Base-by-base conservation (phyloP, 768 basidiomycete species). In the Symmetrospora coprosmae region DNA sequence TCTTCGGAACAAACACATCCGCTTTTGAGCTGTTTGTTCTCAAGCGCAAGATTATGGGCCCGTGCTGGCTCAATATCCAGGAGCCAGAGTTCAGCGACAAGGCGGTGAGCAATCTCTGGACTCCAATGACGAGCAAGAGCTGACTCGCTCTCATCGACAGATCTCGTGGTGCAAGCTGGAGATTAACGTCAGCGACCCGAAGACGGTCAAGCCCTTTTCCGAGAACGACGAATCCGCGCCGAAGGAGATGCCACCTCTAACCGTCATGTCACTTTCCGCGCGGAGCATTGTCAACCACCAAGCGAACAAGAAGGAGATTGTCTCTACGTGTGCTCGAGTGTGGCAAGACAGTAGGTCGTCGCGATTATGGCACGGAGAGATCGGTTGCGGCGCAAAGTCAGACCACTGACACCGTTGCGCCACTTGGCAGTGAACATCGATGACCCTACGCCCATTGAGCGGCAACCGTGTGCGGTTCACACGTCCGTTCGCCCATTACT, bases 1-100 rank as follows among this genome's bases (percentile, higher is more conserved):
- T 97, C 11, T 85, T 97, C 66, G 94, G 94, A 13, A 85, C 91
- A 2, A 90, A 82, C 65, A 92, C 90, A 4, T 87, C 76, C 51
- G 85, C 92, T 0, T 99, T 99, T 66, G 94, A 97, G 71, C 75
- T 88, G 9, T 79, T 99, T 19, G 91, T 90, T 1, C 67, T 97
- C 45, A 97, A 97, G 72, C 82, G 90, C 31, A 94, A 91, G 74
- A 94, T 97, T 60, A 96, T 96, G 90, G 94, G 94, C 0, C 91
- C 94, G 0, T 97, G 94, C 70, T 99, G 94, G 94, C 75, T 99
- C 43, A 78, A 83, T 58, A 79, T 99, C 64, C 84, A 84, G 73
- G 79, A 83, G 45, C 83, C 85, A 1, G 73, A 77, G 23, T 74
- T 91, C 45, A 67, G 62, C 17, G 74, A 82, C 66, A 84, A 86